These are phyloP conservation scores for Colletotrichum orchidophilum DNA, from an alignment of 2,329 filamentous ascomycete species.

Conservation along the genomic window DNA sequence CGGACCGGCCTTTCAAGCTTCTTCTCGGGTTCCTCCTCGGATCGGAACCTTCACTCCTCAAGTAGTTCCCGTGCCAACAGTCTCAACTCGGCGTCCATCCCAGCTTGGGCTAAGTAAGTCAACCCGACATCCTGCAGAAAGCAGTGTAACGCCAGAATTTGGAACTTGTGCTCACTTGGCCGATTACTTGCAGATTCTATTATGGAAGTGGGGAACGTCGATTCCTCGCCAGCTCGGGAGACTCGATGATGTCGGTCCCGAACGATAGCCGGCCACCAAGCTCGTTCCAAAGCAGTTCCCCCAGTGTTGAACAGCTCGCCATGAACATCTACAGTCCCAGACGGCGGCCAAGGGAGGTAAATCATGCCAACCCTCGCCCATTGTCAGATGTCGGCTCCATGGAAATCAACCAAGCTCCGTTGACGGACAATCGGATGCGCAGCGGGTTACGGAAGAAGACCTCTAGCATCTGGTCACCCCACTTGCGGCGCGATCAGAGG, in stretches of 20 bases:
- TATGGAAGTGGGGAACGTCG: conserved; percentile 73
- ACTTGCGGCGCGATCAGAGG: conserved; percentile 72
- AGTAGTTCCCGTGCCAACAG: conserved; percentile 59
- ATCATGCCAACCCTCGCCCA: conserved; percentile 39
- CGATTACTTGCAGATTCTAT: conserved; percentile 63
- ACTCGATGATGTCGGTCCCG: conserved; percentile 56
- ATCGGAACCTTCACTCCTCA: conserved; percentile 63
- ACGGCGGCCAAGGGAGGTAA: conserved; percentile 51
- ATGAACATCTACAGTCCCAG: conserved; percentile 56
- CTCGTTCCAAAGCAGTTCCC: conserved; percentile 58
- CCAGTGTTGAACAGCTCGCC: conserved; percentile 58
- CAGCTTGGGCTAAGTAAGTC: conserved; percentile 63
- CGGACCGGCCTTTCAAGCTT: conserved; percentile 62
- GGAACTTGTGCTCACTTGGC: conserved; percentile 27
- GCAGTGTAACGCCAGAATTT: not conserved
- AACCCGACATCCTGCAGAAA: not conserved
- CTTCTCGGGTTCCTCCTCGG: conserved; percentile 58
- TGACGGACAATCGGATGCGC: conserved; percentile 39
- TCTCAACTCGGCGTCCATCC: conserved; percentile 55
- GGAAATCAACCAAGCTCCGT: conserved; percentile 49
- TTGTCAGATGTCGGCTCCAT: conserved; percentile 50
- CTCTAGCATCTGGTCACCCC: conserved; percentile 77
- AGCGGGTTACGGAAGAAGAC: conserved; percentile 56
- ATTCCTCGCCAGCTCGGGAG: conserved; percentile 58
- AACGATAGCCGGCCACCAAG: conserved; percentile 58